Conservation (phyloP, 495 filamentous ascomycete species). For the Neurospora sp. region DNA sequence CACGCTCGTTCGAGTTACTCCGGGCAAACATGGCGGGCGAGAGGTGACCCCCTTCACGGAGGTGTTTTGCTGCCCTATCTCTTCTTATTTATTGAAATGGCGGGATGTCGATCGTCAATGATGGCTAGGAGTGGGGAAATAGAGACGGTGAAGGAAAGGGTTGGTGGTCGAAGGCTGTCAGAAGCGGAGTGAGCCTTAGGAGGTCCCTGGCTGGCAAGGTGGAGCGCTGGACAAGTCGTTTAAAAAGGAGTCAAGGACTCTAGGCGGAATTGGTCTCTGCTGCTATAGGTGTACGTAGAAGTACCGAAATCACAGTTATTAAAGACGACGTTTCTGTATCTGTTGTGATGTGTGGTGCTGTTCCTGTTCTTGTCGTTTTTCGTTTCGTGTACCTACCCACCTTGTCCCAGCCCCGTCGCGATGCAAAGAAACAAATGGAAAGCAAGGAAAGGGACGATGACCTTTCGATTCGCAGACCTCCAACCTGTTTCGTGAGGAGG, state of each 20-base stretch:
- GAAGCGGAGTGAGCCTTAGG: background rate
- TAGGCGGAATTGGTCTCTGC: background rate
- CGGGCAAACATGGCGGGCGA: constrained; percentile 22
- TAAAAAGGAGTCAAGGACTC: background rate
- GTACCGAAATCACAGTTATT: background rate
- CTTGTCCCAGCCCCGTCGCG: background rate
- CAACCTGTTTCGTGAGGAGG: background rate
- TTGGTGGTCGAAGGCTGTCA: background rate
- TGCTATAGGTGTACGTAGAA: background rate
- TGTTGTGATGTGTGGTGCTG: background rate
- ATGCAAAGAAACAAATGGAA: background rate
- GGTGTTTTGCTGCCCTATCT: background rate
- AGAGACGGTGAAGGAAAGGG: background rate
- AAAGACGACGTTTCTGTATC: background rate
- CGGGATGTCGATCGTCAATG: background rate
- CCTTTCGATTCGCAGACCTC: background rate
- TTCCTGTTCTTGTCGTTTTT: background rate
- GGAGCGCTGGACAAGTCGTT: background rate
- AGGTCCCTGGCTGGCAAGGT: background rate
- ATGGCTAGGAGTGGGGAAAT: background rate
- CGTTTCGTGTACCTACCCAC: background rate
- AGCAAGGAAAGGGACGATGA: no score
- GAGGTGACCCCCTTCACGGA: background rate
- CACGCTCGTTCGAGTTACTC: constrained; percentile 23
- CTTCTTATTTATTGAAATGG: background rate